Evolutionary conservation across 805 yeast genomes (phyloP), one percentile per base, ranked within the genome.

Genomic region (Metschnikowia orientalis): DNA sequence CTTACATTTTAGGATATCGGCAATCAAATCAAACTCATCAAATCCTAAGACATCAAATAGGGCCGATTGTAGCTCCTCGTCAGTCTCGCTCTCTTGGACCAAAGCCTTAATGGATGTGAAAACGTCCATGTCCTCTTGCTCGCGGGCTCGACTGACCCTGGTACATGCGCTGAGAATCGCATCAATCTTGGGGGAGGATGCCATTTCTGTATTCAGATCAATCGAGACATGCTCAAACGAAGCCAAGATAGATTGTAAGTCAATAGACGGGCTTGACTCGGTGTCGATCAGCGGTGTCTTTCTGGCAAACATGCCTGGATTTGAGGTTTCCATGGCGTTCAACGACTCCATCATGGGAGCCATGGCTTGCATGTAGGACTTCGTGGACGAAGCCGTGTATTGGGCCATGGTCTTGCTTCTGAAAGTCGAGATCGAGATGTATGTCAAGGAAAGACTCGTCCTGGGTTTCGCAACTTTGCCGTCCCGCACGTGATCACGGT

Each of bases 21-120:
- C 70, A 7, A 89, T 83, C 30, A 89, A 57, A 34, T 87, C 96
- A 40, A 92, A 71, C 51, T 86, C 83, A 16, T 87, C 95, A 46
- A 78, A 82, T 0, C 98, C 98, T 1, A 92, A 56, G 6, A 85
- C 66, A 53, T 88, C 96, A 39, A 86, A 77, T 25, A 92, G 59
- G 5, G 75, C 61, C 5, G 84, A 77, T 50, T 89, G 95, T 8
- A 84, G 49, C 23, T 73, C 77, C 21, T 75, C 82, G 25, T 77
- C 81, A 7, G 68, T 59, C 6, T 59, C 44, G 12, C 62, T 61
- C 0, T 65, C 47, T 2, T 51, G 45, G 3, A 75, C 30, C 1
- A 61, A 57, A 46, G 47, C 30, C 27, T 60, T 40, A 3, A 69
- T 56, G 9, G 55, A 42, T 5, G 48, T 50, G 10, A 58, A 37